phyloP scores from a whole-genome alignment of 208 protist species.

The Acanthamoeba culbertsoni region DNA sequence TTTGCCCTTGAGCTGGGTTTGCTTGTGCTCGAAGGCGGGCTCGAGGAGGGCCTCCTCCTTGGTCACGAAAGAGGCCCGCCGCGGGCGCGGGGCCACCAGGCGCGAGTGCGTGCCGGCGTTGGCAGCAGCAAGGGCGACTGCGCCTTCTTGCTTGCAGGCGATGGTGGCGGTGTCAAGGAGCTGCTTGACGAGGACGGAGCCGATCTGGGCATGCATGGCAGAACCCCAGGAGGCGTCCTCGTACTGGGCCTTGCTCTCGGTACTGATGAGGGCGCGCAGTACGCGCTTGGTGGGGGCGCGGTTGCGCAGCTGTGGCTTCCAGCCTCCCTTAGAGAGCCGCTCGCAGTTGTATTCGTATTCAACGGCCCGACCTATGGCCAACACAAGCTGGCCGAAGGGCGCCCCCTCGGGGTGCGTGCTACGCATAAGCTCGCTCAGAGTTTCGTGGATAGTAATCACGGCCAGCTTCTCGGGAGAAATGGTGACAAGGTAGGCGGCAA shows the following conservation, averaged over 20 bases:
- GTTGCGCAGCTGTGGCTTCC: conserved; percentile 9
- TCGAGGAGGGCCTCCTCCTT: background rate
- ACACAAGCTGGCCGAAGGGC: background rate
- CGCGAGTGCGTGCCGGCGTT: background rate
- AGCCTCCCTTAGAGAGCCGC: conserved; percentile 26
- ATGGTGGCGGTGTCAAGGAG: conserved; percentile 34
- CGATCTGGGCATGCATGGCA: background rate
- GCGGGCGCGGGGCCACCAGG: background rate
- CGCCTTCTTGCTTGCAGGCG: background rate
- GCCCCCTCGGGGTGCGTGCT: background rate
- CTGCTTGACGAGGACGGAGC: background rate
- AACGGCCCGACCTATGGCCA: background rate
- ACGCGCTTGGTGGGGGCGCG: background rate
- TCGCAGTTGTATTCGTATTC: conserved; percentile 46
- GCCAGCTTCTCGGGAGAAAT: conserved; percentile 61
- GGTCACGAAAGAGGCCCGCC: background rate
- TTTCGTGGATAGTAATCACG: conserved; percentile 61
- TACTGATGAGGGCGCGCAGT: background rate
- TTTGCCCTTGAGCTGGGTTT: background rate
- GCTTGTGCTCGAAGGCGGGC: background rate
- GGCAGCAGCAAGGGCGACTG: background rate
- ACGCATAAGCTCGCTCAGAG: background rate
- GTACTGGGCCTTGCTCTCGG: background rate
- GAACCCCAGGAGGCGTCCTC: background rate
- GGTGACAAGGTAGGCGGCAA: background rate